These are phyloP conservation scores for Ceratobasidium sp. DNA, from an alignment of 1,284 basidiomycete genomes.

Conservation along the genomic window DNA sequence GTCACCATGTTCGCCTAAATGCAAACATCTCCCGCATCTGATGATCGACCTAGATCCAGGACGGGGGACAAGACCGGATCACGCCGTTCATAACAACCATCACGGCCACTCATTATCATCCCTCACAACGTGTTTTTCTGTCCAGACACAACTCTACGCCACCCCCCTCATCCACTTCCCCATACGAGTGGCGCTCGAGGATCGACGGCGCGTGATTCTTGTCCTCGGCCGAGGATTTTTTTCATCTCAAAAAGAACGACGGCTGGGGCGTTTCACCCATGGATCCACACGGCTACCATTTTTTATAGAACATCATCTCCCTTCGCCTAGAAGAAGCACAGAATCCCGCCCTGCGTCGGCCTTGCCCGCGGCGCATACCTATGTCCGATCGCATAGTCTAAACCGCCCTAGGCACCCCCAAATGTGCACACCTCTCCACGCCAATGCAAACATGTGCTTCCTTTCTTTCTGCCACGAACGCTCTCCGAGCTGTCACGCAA, in stretches of 20 bases:
- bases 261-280: not conserved
- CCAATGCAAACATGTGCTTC: not conserved
- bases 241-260: too few relatives aligned
- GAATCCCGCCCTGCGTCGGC: not conserved
- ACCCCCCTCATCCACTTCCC: not conserved
- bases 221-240: too few relatives aligned
- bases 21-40: not conserved
- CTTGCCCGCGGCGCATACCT: not conserved
- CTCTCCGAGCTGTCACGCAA: not conserved
- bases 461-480: not conserved
- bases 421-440: not conserved
- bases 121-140: not conserved
- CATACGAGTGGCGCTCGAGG: too few relatives aligned
- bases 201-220: too few relatives aligned
- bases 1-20: too few relatives aligned
- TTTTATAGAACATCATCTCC: not conserved
- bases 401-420: too few relatives aligned
- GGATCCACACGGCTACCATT: not conserved
- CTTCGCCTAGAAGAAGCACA: not conserved
- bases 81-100: conserved; percentile 3
- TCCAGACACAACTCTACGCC: not conserved
- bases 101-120: not conserved
- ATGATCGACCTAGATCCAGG: not conserved
- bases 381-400: too few relatives aligned
- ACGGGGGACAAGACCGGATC: conserved; percentile 4